Conservation (phyloP, 768 basidiomycete species). For the Cyclocybe cylindracea region DNA sequence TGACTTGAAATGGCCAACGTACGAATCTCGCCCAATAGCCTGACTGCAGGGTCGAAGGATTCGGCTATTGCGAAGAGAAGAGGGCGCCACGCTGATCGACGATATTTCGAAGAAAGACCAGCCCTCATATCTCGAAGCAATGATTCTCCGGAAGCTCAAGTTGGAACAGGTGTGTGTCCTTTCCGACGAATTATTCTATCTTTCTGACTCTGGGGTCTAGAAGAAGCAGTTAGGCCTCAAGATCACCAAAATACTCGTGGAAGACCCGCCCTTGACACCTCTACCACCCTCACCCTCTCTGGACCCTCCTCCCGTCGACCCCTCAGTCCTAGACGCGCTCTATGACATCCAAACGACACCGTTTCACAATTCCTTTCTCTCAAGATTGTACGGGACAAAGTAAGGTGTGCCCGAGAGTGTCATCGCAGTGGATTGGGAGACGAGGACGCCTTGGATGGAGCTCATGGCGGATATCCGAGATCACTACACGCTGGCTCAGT, state of each 20-base stretch:
- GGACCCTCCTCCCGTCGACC: conserved; percentile 22
- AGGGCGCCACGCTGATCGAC: conserved; percentile 29
- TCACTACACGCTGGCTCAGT: conserved; percentile 68
- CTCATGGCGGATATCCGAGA: conserved; percentile 73
- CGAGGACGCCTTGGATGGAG: conserved; percentile 68
- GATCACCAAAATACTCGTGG: conserved; percentile 19
- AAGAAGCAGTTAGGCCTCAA: conserved; percentile 33
- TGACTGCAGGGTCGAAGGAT: conserved; percentile 6
- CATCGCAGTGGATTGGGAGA: conserved; percentile 74
- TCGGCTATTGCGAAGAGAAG: conserved; percentile 11
- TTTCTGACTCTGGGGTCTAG: conserved; percentile 4
- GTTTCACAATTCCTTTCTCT: conserved; percentile 65
- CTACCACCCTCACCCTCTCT: conserved; percentile 32
- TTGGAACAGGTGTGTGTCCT: conserved; percentile 36
- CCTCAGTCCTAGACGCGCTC: conserved; percentile 50
- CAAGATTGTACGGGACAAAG: conserved; percentile 55
- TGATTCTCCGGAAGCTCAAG: conserved; percentile 47
- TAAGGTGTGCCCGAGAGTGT: conserved; percentile 31
- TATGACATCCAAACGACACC: conserved; percentile 60
- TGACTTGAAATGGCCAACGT: background rate
- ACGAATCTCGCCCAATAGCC: background rate
- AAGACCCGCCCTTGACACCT: conserved; percentile 31
- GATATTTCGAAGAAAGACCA: conserved; percentile 13
- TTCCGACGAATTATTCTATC: background rate
- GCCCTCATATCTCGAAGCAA: conserved; percentile 28